These are phyloP conservation scores for Mortierella sp. DNA, from an alignment of 371 early-diverging fungal genomes.

Conservation along the genomic window DNA sequence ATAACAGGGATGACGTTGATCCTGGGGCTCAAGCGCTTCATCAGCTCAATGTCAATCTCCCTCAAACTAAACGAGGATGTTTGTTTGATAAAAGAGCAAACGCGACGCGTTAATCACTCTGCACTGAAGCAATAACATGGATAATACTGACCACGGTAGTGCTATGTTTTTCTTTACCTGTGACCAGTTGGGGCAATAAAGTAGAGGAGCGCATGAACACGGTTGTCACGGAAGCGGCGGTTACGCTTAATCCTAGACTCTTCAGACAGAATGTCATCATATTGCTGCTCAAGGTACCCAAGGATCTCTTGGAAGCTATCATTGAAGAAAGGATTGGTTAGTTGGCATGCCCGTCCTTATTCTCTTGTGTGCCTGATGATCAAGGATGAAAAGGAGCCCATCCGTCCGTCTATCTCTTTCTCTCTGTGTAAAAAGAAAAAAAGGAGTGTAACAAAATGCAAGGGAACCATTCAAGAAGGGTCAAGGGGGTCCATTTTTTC, in stretches of 20 bases:
- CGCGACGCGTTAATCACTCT: too few relatives aligned
- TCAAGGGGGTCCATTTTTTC: conserved; percentile 9
- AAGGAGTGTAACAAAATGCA: conserved; percentile 16
- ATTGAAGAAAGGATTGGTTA: too few relatives aligned
- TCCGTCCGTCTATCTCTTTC: too few relatives aligned
- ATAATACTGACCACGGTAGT: too few relatives aligned
- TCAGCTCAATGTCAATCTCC: conserved; percentile 97
- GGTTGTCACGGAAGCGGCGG: conserved; percentile 96
- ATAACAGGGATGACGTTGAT: conserved; percentile 97
- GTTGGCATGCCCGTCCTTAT: too few relatives aligned
- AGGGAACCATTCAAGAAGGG: conserved; percentile 4
- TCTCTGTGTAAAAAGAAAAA: conserved; percentile 9
- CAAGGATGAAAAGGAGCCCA: background rate
- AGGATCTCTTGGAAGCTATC: conserved; percentile 89
- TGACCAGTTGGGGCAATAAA: conserved; percentile 98
- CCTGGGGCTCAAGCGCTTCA: conserved; percentile 92
- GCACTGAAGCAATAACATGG: too few relatives aligned
- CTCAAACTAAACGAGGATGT: conserved; percentile 74
- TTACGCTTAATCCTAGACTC: conserved; percentile 96
- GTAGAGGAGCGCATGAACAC: conserved; percentile 97
- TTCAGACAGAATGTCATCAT: conserved; percentile 96
- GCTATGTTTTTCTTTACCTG: conserved; percentile 64
- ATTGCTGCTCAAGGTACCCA: conserved; percentile 94
- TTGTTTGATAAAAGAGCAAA: too few relatives aligned
- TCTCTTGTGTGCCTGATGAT: background rate